Evolutionary conservation across 2,329 filamentous ascomycete genomes (phyloP).

Genomic region (Penicillium sp.): DNA sequence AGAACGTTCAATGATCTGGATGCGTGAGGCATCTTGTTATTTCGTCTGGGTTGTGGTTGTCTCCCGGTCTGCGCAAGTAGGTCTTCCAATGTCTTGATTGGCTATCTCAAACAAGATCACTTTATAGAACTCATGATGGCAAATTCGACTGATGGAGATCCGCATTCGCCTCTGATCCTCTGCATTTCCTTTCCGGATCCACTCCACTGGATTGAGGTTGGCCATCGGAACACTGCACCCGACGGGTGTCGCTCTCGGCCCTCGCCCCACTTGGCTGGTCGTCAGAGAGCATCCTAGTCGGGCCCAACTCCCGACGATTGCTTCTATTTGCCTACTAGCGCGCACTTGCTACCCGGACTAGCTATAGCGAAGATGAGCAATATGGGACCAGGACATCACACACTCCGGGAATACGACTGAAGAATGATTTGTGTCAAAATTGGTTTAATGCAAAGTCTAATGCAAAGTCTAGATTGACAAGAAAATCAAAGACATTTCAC

Average conservation of each 20-base stretch:
- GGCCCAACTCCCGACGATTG: not conserved
- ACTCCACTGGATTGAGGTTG: not conserved
- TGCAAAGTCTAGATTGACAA: conserved; percentile 1
- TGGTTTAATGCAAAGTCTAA: not conserved
- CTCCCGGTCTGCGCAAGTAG: too few species aligned
- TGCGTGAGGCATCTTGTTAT: too few species aligned
- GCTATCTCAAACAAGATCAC: too few species aligned
- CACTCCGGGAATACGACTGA: not conserved
- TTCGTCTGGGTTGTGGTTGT: too few species aligned
- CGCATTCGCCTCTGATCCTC: too few species aligned
- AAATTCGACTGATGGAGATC: too few species aligned
- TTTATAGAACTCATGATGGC: too few species aligned
- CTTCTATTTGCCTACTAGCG: conserved; percentile 2
- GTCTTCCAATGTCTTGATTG: too few species aligned
- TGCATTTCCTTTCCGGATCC: too few species aligned
- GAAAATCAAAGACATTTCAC: conserved; percentile 1
- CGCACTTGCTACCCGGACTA: not conserved
- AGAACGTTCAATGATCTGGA: conserved; percentile 3
- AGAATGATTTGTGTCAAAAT: not conserved
- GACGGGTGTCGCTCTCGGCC: not conserved
- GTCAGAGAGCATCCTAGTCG: not conserved
- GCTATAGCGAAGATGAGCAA: too few species aligned
- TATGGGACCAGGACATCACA: too few species aligned
- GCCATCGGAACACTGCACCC: conserved; percentile 6
- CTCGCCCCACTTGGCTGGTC: too few species aligned